Conservation (phyloP, 2,329 filamentous ascomycete genomes). For the Fusarium palustre region DNA sequence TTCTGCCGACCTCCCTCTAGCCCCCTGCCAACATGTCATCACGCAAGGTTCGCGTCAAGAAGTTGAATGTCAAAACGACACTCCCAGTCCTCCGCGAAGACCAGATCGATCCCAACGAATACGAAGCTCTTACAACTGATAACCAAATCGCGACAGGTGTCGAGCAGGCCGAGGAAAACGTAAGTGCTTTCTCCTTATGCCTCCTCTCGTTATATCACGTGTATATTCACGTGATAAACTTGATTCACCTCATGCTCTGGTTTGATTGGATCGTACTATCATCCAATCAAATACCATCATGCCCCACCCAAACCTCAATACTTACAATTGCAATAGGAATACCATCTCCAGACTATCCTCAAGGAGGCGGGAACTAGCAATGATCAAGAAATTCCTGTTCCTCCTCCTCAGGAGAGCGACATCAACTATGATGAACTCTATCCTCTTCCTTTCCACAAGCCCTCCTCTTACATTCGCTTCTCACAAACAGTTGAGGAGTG, state of each 20-base stretch:
- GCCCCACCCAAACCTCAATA: constrained; percentile 26
- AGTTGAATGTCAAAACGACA: constrained; percentile 90
- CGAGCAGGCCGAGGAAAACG: constrained; percentile 96
- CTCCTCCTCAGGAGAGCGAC: constrained; percentile 71
- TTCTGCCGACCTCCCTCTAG: constrained; percentile 53
- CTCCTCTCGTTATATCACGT: constrained; percentile 61
- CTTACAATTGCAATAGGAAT: constrained; percentile 73
- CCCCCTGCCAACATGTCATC: constrained; percentile 67
- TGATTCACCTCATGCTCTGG: background rate
- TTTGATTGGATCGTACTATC: constrained; percentile 29
- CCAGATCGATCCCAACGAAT: constrained; percentile 87
- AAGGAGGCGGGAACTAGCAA: constrained; percentile 66
- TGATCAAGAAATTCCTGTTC: constrained; percentile 73
- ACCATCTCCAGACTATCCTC: constrained; percentile 88
- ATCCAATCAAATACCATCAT: constrained; percentile 13
- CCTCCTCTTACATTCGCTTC: constrained; percentile 94
- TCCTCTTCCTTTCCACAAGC: constrained; percentile 80
- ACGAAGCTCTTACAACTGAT: constrained; percentile 86
- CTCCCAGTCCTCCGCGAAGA: constrained; percentile 89
- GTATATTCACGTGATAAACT: constrained; percentile 58
- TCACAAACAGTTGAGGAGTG: constrained; percentile 98
- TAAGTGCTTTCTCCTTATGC: constrained; percentile 66
- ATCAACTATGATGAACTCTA: constrained; percentile 93
- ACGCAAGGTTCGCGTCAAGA: constrained; percentile 83
- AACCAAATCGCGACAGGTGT: constrained; percentile 94